Conservation (phyloP, 139 green algal genomes). For the Chlorella sp. region DNA sequence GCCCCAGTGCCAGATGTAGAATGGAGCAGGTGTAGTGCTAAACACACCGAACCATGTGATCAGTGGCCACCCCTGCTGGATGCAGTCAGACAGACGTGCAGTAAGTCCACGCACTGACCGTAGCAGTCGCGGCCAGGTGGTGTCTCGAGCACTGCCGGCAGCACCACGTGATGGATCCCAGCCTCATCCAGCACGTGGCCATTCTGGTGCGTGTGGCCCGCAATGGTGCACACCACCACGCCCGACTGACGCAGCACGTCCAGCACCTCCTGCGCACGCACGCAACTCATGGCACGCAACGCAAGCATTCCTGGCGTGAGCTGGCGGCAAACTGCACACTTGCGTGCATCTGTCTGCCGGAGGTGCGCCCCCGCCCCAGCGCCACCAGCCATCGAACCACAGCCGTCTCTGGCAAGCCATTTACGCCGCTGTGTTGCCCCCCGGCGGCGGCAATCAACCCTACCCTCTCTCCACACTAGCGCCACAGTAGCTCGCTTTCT, state of each 20-base stretch:
- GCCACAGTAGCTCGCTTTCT: not conserved
- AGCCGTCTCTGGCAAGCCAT: too few species aligned
- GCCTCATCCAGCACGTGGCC: constrained; percentile 38
- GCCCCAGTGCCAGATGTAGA: too few species aligned
- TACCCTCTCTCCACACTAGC: too few species aligned
- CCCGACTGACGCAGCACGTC: constrained; percentile 15
- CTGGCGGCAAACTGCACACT: too few species aligned
- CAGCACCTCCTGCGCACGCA: not conserved
- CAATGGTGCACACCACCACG: constrained; percentile 44
- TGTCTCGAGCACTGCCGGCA: constrained; percentile 64
- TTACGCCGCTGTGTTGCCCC: too few species aligned
- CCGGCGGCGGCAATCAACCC: too few species aligned
- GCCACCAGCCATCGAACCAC: too few species aligned
- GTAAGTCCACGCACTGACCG: constrained; percentile 11
- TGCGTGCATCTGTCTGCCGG: too few species aligned
- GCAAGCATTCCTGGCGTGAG: too few species aligned
- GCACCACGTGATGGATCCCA: constrained; percentile 63
- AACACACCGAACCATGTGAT: not conserved
- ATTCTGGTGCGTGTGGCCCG: constrained; percentile 66
- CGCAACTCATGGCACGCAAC: too few species aligned
- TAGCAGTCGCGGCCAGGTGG: constrained; percentile 48
- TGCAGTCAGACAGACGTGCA: not conserved
- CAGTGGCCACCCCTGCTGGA: not conserved
- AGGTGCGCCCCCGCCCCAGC: too few species aligned
- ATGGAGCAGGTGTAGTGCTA: too few species aligned